Conservation (phyloP, 23 red algal genomes). For the Gracilaria caudata region DNA sequence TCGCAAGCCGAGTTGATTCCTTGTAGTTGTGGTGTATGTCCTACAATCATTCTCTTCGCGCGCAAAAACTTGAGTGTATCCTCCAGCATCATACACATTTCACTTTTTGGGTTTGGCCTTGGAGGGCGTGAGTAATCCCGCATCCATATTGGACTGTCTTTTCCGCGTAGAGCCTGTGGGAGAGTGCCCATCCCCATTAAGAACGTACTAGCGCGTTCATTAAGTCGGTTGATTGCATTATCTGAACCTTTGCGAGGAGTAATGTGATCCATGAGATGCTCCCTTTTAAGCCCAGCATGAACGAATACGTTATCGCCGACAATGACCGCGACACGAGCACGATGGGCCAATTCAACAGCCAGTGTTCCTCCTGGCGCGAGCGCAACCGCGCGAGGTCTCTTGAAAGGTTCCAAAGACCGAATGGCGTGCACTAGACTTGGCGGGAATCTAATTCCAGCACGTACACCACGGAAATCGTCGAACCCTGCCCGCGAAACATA, state of each 20-base stretch:
- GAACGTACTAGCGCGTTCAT: slow-evolving; percentile 48
- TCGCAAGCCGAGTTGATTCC: slow-evolving; percentile 92
- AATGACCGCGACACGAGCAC: slow-evolving; percentile 73
- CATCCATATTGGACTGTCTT: slow-evolving; percentile 94
- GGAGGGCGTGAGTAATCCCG: slow-evolving; percentile 80
- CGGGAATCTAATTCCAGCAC: background rate
- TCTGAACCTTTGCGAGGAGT: slow-evolving; percentile 9
- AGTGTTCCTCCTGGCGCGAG: slow-evolving; percentile 71
- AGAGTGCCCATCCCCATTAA: slow-evolving; percentile 76
- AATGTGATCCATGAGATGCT: slow-evolving; percentile 70
- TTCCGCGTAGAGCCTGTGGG: slow-evolving; percentile 74
- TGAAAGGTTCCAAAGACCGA: slow-evolving; percentile 36
- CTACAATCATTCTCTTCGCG: slow-evolving; percentile 93
- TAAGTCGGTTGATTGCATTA: slow-evolving; percentile 45
- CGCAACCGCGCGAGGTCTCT: slow-evolving; percentile 36
- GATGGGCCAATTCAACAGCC: slow-evolving; percentile 59
- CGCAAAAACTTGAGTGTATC: slow-evolving; percentile 77
- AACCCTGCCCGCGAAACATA: slow-evolving; percentile 93
- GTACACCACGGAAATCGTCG: slow-evolving; percentile 62
- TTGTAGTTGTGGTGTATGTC: slow-evolving; percentile 86
- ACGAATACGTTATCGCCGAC: slow-evolving; percentile 96
- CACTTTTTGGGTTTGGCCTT: slow-evolving; percentile 31
- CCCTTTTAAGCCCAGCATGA: slow-evolving; percentile 86
- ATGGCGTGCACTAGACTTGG: slow-evolving; percentile 37
- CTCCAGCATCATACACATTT: slow-evolving; percentile 69